These are phyloP conservation scores for Candida piceae DNA, from an alignment of 805 yeast genomes.

Conservation along the genomic window DNA sequence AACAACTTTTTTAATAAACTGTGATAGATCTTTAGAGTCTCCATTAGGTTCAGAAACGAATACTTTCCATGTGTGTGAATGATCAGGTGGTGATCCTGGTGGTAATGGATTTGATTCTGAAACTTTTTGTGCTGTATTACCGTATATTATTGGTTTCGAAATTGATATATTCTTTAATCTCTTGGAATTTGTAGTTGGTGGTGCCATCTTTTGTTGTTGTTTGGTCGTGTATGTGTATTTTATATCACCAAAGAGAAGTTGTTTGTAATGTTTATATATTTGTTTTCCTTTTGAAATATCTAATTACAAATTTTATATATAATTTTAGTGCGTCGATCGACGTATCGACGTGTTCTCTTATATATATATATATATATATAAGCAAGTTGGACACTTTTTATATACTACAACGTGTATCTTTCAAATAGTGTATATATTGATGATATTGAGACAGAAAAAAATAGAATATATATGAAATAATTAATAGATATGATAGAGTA, in stretches of 20 bases:
- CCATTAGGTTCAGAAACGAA: slow-evolving; percentile 62
- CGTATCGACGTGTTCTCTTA: too few relatives aligned
- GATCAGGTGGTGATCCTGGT: slow-evolving; percentile 72
- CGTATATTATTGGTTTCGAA: slow-evolving; percentile 74
- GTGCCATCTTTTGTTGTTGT: slow-evolving; percentile 24
- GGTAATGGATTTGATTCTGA: slow-evolving; percentile 45
- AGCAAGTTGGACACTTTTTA: too few relatives aligned
- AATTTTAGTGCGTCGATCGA: too few relatives aligned
- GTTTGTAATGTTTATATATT: too few relatives aligned
- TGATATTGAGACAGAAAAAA: too few relatives aligned
- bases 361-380: too few relatives aligned
- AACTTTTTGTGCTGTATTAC: slow-evolving; percentile 72
- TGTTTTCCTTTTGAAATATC: too few relatives aligned
- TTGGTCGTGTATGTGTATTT: background rate
- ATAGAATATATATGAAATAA: too few relatives aligned
- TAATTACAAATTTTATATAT: too few relatives aligned
- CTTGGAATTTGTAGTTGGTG: slow-evolving; percentile 27
- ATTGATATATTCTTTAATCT: slow-evolving; percentile 51
- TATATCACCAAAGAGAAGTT: background rate
- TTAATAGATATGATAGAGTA: too few relatives aligned
- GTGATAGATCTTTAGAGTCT: slow-evolving; percentile 66
- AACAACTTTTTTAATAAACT: slow-evolving; percentile 81
- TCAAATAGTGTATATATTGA: too few relatives aligned
- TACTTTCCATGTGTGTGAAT: slow-evolving; percentile 94
- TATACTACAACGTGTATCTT: too few relatives aligned